Percentiles rank a stretch among this genome's conserved stretches.
phyloP scores from a whole-genome alignment of 257 asterid genomes.

The Solanum pinnatisectum region DNA sequence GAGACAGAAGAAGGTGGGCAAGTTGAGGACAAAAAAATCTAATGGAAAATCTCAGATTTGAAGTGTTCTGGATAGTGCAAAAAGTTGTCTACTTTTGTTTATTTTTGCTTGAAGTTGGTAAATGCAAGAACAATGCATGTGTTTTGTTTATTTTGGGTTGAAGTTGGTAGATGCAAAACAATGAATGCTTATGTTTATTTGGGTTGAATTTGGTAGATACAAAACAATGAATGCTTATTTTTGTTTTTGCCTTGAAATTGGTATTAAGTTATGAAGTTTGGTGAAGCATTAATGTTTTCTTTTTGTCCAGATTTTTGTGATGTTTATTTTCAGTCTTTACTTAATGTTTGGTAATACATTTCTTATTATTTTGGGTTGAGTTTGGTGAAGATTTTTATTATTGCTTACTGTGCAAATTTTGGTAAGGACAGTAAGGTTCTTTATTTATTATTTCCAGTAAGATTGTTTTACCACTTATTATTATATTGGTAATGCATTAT shows the following conservation, averaged over 20 bases:
- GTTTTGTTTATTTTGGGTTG: background rate
- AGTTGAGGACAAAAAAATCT: background rate
- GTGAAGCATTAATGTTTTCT: background rate
- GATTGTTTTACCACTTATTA: no score
- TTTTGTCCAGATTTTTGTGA: no score
- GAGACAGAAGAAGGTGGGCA: background rate
- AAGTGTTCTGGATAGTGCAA: background rate
- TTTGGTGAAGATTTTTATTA: no score
- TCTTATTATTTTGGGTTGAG: no score
- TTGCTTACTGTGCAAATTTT: no score
- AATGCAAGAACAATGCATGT: background rate
- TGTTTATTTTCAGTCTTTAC: no score
- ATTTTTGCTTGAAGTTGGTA: background rate
- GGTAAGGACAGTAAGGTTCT: no score
- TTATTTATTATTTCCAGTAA: no score
- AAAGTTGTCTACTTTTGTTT: background rate
- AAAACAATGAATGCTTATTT: no score
- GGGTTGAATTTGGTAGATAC: no score
- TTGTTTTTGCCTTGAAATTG: background rate
- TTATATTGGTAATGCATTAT: no score
- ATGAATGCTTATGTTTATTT: background rate
- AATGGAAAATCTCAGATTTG: background rate
- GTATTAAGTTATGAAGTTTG: background rate
- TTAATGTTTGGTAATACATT: no score
- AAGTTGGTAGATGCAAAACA: background rate